These are phyloP conservation scores for Thelonectria discophora DNA, from an alignment of 2,329 filamentous ascomycete genomes.

Conservation along the genomic window DNA sequence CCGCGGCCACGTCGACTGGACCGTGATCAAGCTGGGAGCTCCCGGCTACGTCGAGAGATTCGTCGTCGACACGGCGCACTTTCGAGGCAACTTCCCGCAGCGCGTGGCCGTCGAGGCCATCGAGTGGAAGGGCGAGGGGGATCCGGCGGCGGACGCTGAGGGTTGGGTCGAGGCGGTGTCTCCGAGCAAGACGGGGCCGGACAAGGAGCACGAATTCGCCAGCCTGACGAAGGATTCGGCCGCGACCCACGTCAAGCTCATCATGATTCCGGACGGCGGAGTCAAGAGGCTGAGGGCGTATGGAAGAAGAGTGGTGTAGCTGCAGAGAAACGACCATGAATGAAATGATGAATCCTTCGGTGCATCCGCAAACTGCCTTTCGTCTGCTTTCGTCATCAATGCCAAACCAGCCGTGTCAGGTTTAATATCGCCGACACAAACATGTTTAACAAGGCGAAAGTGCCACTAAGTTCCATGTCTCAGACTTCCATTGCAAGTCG, in stretches of 20 bases:
- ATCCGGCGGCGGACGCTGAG: slow-evolving; percentile 64
- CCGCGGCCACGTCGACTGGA: slow-evolving; percentile 80
- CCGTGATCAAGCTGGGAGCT: slow-evolving; percentile 77
- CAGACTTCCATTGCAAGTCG: too few relatives aligned
- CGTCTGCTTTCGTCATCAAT: slow-evolving; percentile 22
- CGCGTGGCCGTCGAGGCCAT: slow-evolving; percentile 74
- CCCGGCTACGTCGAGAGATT: slow-evolving; percentile 71
- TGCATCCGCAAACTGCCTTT: slow-evolving; percentile 6
- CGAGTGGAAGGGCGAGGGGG: slow-evolving; percentile 61
- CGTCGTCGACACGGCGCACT: slow-evolving; percentile 83
- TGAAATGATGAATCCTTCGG: neutral
- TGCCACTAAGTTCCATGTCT: too few relatives aligned
- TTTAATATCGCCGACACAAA: slow-evolving; percentile 21
- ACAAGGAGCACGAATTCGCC: slow-evolving; percentile 75
- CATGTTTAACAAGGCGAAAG: too few relatives aligned
- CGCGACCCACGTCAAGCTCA: slow-evolving; percentile 87
- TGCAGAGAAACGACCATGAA: neutral
- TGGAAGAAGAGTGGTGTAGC: slow-evolving; percentile 46
- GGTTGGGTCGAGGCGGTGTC: slow-evolving; percentile 73
- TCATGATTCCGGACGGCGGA: slow-evolving; percentile 92
- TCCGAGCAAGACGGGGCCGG: slow-evolving; percentile 75
- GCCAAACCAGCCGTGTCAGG: slow-evolving; percentile 31
- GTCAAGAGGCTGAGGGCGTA: slow-evolving; percentile 80
- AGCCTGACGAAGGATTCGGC: slow-evolving; percentile 63
- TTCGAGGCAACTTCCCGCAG: slow-evolving; percentile 85